A percentile compares a stretch with the other conserved stretches of the same genome.
These are phyloP conservation scores for Parafenestella ontariensis DNA, from an alignment of 2,329 filamentous ascomycete genomes.

Conservation along the genomic window DNA sequence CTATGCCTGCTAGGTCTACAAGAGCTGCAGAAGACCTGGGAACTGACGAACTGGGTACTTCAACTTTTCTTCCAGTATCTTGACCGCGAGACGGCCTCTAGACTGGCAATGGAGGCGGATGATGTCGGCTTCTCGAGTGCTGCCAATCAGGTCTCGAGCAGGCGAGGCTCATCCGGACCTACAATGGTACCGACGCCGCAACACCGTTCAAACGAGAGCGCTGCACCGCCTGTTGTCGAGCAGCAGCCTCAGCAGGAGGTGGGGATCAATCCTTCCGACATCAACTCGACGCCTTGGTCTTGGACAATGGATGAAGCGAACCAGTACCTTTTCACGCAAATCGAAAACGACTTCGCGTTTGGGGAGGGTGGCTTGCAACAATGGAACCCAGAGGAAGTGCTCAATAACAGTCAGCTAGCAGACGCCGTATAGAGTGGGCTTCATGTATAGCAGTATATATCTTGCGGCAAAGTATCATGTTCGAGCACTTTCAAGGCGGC, in stretches of 20 bases:
- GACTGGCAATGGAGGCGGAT: constrained; percentile 42
- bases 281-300: constrained; percentile 30
- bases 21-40: constrained; percentile 59
- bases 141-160: constrained; percentile 7
- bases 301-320: constrained; percentile 40
- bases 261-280: constrained; percentile 1
- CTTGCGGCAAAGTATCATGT: not conserved
- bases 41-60: constrained; percentile 58
- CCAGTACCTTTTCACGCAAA: constrained; percentile 41
- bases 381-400: constrained; percentile 27
- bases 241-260: constrained; percentile 1
- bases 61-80: constrained; percentile 59
- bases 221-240: constrained; percentile 9
- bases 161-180: constrained; percentile 11
- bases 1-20: constrained; percentile 57
- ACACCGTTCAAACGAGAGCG: constrained; percentile 8
- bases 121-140: constrained; percentile 25
- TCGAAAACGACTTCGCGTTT: constrained; percentile 41
- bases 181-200: constrained; percentile 6
- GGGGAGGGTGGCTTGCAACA: constrained; percentile 35
- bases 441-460: not conserved
- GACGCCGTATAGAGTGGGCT: constrained; percentile 23
- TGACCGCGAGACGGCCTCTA: constrained; percentile 54
- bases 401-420: constrained; percentile 14
- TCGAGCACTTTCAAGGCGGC: not conserved